phyloP scores from a whole-genome alignment of 108 stramenopile genomes.

The Nitzschia palea region DNA sequence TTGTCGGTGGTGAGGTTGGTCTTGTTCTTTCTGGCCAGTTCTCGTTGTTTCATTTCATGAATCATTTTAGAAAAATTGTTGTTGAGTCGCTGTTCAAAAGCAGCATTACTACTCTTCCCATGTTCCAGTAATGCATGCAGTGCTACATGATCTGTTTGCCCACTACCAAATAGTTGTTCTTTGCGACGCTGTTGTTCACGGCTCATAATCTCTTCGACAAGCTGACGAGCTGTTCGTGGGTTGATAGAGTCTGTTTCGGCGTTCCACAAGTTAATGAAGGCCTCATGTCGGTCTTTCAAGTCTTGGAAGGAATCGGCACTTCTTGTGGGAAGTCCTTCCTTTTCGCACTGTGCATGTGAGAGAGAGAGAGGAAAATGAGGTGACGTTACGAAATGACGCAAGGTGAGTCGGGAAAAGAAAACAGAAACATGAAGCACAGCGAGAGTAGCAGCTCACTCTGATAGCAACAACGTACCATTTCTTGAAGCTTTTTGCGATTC shows the following conservation, averaged over 20 bases:
- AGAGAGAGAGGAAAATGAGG: neutral
- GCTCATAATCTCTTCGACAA: slow-evolving; percentile 35
- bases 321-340: slow-evolving; percentile 34
- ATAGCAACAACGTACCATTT: slow-evolving; percentile 1
- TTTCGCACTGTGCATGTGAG: slow-evolving; percentile 41
- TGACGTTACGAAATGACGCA: neutral
- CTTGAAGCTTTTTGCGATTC: too few species aligned
- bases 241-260: slow-evolving; percentile 53
- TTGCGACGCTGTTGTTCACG: slow-evolving; percentile 30
- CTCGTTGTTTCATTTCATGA: neutral
- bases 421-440: neutral
- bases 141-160: neutral
- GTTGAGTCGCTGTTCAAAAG: neutral
- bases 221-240: slow-evolving; percentile 41
- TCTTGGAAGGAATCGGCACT: slow-evolving; percentile 44
- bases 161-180: slow-evolving; percentile 2
- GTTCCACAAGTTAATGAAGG: slow-evolving; percentile 54
- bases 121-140: neutral
- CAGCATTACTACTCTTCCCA: neutral
- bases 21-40: neutral
- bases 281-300: slow-evolving; percentile 46
- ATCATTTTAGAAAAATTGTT: neutral
- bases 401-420: slow-evolving; percentile 15
- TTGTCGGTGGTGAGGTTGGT: neutral
- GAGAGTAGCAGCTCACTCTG: neutral